A percentile compares a stretch with the other conserved stretches of the same genome.
Conservation (phyloP, 2,329 filamentous ascomycete species). For the Sodiomyces alkalinus region DNA sequence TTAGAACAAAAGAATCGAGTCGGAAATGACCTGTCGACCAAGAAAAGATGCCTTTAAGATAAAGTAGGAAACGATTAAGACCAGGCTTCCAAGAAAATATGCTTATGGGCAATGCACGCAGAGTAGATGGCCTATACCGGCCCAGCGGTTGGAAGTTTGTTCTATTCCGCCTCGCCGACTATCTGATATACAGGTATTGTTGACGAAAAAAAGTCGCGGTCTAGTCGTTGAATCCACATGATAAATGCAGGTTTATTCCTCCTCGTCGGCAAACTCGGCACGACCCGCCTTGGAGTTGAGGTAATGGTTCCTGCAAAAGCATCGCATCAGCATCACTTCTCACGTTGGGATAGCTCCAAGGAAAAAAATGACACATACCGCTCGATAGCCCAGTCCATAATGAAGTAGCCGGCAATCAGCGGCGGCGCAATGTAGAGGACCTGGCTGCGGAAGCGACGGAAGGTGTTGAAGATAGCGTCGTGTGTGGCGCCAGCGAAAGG, state of each 20-base stretch:
- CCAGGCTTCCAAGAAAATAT: no score
- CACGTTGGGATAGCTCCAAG: no score
- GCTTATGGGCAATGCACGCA: no score
- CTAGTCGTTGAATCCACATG: slow-evolving; percentile 9
- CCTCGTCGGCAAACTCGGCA: slow-evolving; percentile 27
- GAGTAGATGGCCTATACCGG: no score
- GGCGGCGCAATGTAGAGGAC: slow-evolving; percentile 80
- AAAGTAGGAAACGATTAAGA: no score
- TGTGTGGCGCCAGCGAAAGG: slow-evolving; percentile 64
- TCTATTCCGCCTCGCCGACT: slow-evolving; percentile 21
- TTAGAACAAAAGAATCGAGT: no score
- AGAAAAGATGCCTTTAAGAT: no score
- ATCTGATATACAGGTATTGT: slow-evolving; percentile 11
- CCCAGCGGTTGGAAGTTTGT: slow-evolving; percentile 1
- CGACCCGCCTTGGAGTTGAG: slow-evolving; percentile 67
- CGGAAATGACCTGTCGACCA: no score
- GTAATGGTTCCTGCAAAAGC: slow-evolving; percentile 60
- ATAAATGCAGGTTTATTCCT: slow-evolving; percentile 19
- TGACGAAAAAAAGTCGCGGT: slow-evolving; percentile 24
- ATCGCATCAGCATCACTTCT: no score
- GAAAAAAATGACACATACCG: slow-evolving; percentile 59
- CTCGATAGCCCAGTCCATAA: slow-evolving; percentile 84
- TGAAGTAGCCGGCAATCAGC: slow-evolving; percentile 60
- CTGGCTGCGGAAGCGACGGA: slow-evolving; percentile 72
- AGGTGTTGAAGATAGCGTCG: slow-evolving; percentile 89